Percentiles rank a stretch among this genome's conserved stretches.
phyloP scores from a whole-genome alignment of 345 rosid species.

The Acer campestre region DNA sequence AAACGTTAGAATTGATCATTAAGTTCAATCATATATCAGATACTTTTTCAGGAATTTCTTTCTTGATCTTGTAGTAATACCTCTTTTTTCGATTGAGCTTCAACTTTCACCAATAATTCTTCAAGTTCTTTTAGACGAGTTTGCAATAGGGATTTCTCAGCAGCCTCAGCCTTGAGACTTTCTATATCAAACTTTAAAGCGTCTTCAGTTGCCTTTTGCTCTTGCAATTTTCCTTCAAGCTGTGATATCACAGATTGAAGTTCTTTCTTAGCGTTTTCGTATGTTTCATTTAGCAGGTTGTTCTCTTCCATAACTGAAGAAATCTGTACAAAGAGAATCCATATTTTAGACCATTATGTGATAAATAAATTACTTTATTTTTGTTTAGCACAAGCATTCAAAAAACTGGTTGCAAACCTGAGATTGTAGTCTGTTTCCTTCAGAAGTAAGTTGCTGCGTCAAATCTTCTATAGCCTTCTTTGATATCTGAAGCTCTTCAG shows the following conservation, averaged over 20 bases:
- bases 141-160: conserved; percentile 54
- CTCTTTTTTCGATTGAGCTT: conserved; percentile 54
- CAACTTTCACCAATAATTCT: conserved; percentile 43
- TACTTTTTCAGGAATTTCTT: neutral
- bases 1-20: conserved; percentile 5
- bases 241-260: conserved; percentile 60
- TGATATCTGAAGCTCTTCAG: conserved; percentile 61
- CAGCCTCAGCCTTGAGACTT: conserved; percentile 47
- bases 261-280: conserved; percentile 64
- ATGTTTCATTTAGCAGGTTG: conserved; percentile 61
- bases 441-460: conserved; percentile 59
- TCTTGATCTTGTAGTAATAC: conserved; percentile 28
- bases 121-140: conserved; percentile 63
- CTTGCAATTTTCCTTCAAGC: conserved; percentile 63
- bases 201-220: conserved; percentile 47
- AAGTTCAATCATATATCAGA: neutral
- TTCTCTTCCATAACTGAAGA: conserved; percentile 73
- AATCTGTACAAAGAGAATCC: conserved; percentile 47
- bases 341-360: neutral
- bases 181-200: conserved; percentile 46
- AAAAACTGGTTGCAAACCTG: conserved; percentile 57
- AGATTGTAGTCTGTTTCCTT: conserved; percentile 65
- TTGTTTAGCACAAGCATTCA: neutral
- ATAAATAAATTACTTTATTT: conserved; percentile 5
- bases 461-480: conserved; percentile 67